Percentiles rank a stretch among this genome's conserved stretches.
These are phyloP conservation scores for Colletotrichum sojae DNA, from an alignment of 2,329 filamentous ascomycete species.

Conservation along the genomic window DNA sequence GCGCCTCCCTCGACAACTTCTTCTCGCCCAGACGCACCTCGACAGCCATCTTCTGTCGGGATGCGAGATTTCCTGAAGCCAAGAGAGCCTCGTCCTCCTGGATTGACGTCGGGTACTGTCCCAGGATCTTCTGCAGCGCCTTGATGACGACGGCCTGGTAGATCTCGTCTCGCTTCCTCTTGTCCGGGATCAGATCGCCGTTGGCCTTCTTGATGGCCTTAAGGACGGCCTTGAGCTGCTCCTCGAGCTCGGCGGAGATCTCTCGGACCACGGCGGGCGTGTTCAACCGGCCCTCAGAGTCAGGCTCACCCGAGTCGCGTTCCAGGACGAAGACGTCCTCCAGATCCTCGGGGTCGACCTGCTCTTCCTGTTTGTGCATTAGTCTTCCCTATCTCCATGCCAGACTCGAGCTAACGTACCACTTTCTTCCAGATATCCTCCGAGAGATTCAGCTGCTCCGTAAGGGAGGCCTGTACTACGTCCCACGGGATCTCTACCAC, in stretches of 20 bases:
- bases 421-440: constrained; percentile 57
- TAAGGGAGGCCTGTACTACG: constrained; percentile 65
- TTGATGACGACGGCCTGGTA: constrained; percentile 56
- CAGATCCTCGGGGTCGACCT: constrained; percentile 74
- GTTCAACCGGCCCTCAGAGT: constrained; percentile 61
- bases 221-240: constrained; percentile 65
- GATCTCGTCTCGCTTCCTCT: constrained; percentile 64
- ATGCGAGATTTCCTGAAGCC: constrained; percentile 45
- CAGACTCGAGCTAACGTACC: constrained; percentile 53
- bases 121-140: constrained; percentile 54
- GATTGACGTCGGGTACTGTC: constrained; percentile 60
- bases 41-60: constrained; percentile 71
- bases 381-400: constrained; percentile 35
- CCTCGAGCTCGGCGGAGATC: constrained; percentile 65
- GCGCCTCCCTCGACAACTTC: constrained; percentile 70
- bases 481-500: constrained; percentile 83
- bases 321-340: constrained; percentile 83
- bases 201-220: constrained; percentile 64
- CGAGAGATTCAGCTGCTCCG: constrained; percentile 54
- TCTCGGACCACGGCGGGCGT: constrained; percentile 54
- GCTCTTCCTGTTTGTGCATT: constrained; percentile 49
- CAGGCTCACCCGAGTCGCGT: constrained; percentile 66
- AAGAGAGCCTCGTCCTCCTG: constrained; percentile 58
- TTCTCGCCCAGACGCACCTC: constrained; percentile 82
- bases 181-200: constrained; percentile 60